These are phyloP conservation scores for Dryadomyces quercus-mongolicae DNA, from an alignment of 2,329 filamentous ascomycete species.

Conservation along the genomic window DNA sequence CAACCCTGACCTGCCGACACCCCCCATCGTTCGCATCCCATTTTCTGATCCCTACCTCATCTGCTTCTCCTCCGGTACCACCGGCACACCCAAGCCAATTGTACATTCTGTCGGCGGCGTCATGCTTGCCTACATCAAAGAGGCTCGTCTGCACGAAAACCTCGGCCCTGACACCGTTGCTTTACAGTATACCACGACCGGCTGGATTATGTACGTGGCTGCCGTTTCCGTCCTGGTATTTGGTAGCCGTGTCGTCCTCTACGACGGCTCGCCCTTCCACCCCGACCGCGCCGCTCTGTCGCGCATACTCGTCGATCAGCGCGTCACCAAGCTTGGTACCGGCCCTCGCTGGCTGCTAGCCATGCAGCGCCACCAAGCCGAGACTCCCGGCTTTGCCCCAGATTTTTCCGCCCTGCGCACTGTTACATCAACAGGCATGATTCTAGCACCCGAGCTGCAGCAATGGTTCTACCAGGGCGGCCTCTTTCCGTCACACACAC, in stretches of 20 bases:
- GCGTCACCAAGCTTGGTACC: constrained; percentile 61
- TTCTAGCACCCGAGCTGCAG: constrained; percentile 63
- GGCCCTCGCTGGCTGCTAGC: constrained; percentile 70
- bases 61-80: constrained; percentile 72
- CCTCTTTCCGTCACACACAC: constrained; percentile 51
- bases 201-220: constrained; percentile 81
- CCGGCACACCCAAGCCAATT: constrained; percentile 74
- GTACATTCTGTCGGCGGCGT: constrained; percentile 63
- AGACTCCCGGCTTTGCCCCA: constrained; percentile 44
- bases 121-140: constrained; percentile 44
- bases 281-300: constrained; percentile 55
- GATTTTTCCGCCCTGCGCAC: constrained; percentile 49
- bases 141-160: constrained; percentile 40
- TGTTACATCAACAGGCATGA: constrained; percentile 71
- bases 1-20: constrained; percentile 14
- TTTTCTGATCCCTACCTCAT: constrained; percentile 70
- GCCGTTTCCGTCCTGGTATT: constrained; percentile 45
- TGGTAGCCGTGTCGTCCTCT: constrained; percentile 55
- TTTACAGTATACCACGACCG: constrained; percentile 53
- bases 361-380: constrained; percentile 39
- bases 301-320: constrained; percentile 47
- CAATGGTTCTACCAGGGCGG: constrained; percentile 64
- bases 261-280: constrained; percentile 71
- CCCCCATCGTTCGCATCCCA: constrained; percentile 45
- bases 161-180: constrained; percentile 25